Base-by-base conservation (phyloP, 208 protist species). In the Balamuthia mandrillaris region DNA sequence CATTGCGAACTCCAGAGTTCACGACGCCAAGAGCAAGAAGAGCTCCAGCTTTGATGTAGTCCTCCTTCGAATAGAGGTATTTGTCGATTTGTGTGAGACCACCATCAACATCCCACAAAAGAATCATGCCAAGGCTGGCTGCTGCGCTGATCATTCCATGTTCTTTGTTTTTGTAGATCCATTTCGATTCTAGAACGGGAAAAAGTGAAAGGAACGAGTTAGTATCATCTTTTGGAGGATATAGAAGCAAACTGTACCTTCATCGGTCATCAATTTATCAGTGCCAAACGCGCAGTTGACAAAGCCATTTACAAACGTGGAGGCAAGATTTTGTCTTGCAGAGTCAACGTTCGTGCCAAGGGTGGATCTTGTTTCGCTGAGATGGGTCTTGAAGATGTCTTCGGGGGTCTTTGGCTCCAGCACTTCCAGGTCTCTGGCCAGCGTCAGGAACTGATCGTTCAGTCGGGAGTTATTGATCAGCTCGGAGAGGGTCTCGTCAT, bases 51-150 rank as follows among this genome's bases (percentile, higher is more conserved):
- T 97, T 97, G 68, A 99, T 95, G 90, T 98, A 97, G 52, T 93
- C 91, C 47, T 98, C 96, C 44, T 95, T 93, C 12, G 94, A 95
- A 85, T 97, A 96, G 31, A 98, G 86, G 89, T 96, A 99, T 88
- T 97, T 98, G 91, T 99, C 94, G 44, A 99, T 94, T 87, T 96
- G 60, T 21, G 94, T 96, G 1, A 99, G 89, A 47, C 97, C 98
- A 45, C 95, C 95, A 21, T 97, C 96, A 66, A 99, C 93, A 88
- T 99, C 98, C 98, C 98, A 99, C 52, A 99, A 88, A 63, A 98
- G 91, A 42, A 99, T 91, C 86, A 99, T 89, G 41, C 98, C 98
- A 12, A 99, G 91, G 16, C 97, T 97, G 0, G 97, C 97, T 5
- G 95, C 97, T 27, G 97, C 98, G 44, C 93, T 95, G 52, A 99